These are phyloP conservation scores for Scutellaria baicalensis DNA, from an alignment of 257 asterid species.

Conservation along the genomic window DNA sequence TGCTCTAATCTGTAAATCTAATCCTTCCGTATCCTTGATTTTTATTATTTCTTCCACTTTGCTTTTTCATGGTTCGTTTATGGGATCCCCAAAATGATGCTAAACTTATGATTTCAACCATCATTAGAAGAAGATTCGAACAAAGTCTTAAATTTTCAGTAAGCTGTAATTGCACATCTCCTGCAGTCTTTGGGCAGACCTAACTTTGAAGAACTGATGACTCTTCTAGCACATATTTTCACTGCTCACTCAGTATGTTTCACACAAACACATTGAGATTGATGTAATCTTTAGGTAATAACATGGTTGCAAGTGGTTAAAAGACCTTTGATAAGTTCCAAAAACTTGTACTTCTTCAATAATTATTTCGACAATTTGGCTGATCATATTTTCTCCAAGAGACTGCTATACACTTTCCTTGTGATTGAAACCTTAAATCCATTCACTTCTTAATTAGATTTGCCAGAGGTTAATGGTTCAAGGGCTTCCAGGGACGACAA, in stretches of 20 bases:
- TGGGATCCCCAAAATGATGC: neutral
- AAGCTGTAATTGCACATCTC: neutral
- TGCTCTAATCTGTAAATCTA: neutral
- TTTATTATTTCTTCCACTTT: conserved; percentile 8
- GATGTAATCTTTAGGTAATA: neutral
- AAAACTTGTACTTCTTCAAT: neutral
- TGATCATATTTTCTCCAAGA: neutral
- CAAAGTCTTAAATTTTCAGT: neutral
- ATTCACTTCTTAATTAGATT: conserved; percentile 27
- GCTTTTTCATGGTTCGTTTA: neutral
- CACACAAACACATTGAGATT: neutral
- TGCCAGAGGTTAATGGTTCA: conserved; percentile 97
- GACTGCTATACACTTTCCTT: neutral
- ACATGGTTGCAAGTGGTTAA: neutral
- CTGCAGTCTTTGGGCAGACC: neutral
- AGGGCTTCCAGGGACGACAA: conserved; percentile 74
- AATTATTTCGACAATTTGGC: neutral
- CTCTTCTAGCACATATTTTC: neutral
- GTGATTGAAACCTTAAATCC: neutral
- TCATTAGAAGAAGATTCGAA: neutral
- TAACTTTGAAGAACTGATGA: neutral
- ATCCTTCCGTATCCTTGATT: conserved; percentile 17
- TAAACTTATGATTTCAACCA: neutral
- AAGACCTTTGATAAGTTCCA: neutral
- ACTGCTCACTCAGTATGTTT: neutral